Evolutionary conservation across 768 basidiomycete species (phyloP).

Genomic region (button mushroom (Agaricus bisporus)): DNA sequence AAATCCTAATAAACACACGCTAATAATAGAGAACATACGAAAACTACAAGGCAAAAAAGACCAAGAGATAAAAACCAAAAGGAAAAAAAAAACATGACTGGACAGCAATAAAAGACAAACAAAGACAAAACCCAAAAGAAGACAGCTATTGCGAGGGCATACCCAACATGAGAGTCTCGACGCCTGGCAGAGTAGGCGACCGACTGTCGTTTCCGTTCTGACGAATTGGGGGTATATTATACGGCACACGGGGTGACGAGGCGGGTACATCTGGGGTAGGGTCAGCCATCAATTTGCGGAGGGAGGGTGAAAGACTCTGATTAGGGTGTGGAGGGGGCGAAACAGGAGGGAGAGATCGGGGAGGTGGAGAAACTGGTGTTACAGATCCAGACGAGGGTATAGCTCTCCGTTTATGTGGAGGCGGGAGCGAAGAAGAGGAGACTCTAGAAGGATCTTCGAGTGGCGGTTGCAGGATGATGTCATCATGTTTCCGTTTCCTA

Average conservation of each 20-base stretch:
- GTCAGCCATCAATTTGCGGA: constrained; percentile 56
- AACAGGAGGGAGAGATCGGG: constrained; percentile 11
- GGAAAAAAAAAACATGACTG: neutral
- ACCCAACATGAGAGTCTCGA: constrained; percentile 18
- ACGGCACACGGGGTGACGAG: constrained; percentile 27
- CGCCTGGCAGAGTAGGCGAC: constrained; percentile 21
- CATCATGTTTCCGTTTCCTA: constrained; percentile 41
- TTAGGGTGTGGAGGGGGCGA: constrained; percentile 27
- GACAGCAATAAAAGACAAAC: neutral
- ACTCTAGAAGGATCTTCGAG: constrained; percentile 20
- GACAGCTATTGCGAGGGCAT: constrained; percentile 1
- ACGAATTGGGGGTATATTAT: constrained; percentile 25
- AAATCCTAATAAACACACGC: constrained; percentile 6
- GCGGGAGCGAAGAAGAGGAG: constrained; percentile 17
- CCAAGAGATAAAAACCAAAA: neutral
- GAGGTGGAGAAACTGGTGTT: constrained; percentile 19
- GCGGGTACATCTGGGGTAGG: constrained; percentile 38
- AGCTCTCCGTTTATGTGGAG: constrained; percentile 19
- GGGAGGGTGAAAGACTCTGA: constrained; percentile 53
- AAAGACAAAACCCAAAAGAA: neutral
- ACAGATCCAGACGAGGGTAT: constrained; percentile 21
- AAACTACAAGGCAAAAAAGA: constrained; percentile 1
- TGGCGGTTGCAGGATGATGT: constrained; percentile 25
- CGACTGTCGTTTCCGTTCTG: constrained; percentile 18
- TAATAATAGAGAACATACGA: neutral